Conservation (phyloP, 169 alveolate species). For the Eimeria tenella region DNA sequence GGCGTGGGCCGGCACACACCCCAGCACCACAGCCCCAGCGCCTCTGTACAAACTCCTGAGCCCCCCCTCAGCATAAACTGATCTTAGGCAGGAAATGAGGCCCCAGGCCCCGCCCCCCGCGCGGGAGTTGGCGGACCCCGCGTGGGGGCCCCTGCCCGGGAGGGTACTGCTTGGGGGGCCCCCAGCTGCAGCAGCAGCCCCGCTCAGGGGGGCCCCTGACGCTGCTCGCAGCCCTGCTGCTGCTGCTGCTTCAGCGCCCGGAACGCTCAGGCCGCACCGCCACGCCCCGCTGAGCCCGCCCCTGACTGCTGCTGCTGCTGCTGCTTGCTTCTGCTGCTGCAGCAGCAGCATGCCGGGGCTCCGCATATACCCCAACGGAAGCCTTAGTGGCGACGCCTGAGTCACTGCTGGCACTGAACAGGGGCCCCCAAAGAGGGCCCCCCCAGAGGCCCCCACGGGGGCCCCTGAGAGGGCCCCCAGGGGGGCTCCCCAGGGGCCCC, state of each 20-base stretch:
- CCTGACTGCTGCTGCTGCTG: neutral
- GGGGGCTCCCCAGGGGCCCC: no score
- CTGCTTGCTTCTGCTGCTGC: slow-evolving; percentile 16
- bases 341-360: neutral
- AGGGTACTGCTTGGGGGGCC: neutral
- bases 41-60: slow-evolving; percentile 89
- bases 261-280: neutral
- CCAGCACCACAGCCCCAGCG: slow-evolving; percentile 94
- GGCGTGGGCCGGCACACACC: slow-evolving; percentile 99
- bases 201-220: neutral
- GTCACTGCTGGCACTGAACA: no score
- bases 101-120: slow-evolving; percentile 21
- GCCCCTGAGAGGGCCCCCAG: no score
- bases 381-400: no score
- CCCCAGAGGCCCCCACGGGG: no score
- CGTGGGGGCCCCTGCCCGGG: neutral
- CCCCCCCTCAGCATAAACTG: slow-evolving; percentile 75
- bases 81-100: slow-evolving; percentile 29
- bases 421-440: no score
- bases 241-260: neutral
- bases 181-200: neutral
- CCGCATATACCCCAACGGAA: no score
- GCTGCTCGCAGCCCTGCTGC: neutral
- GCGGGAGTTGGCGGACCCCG: slow-evolving; percentile 1
- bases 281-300: neutral